These are phyloP conservation scores for Ogataea siamensis DNA, from an alignment of 805 yeast genomes.

Conservation along the genomic window DNA sequence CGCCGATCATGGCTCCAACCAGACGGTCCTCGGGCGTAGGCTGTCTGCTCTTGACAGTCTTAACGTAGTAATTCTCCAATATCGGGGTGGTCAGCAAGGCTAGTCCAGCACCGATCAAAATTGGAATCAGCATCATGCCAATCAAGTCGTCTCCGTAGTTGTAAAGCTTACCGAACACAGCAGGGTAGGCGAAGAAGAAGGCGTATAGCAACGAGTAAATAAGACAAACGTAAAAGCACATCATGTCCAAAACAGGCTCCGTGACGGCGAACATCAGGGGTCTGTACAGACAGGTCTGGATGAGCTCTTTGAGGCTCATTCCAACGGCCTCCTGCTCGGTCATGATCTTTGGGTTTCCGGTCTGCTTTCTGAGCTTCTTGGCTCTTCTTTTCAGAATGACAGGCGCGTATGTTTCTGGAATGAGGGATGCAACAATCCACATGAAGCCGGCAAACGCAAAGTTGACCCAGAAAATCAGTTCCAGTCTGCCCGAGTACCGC, in stretches of 20 bases:
- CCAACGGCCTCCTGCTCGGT: constrained; percentile 90
- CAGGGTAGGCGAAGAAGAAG: constrained; percentile 94
- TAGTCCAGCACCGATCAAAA: constrained; percentile 77
- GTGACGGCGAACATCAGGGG: constrained; percentile 76
- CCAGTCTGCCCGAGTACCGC: constrained; percentile 65
- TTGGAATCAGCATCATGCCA: constrained; percentile 89
- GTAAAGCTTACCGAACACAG: constrained; percentile 73
- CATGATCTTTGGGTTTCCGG: constrained; percentile 82
- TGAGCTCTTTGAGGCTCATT: constrained; percentile 62
- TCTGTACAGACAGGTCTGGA: constrained; percentile 69
- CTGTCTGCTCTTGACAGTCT: constrained; percentile 48
- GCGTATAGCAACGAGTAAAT: constrained; percentile 90
- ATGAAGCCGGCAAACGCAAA: constrained; percentile 87
- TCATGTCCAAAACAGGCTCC: constrained; percentile 81
- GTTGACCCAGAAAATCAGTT: constrained; percentile 82
- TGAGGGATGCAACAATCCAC: constrained; percentile 60
- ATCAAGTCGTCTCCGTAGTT: constrained; percentile 73
- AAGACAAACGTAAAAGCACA: constrained; percentile 83
- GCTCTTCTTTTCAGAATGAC: constrained; percentile 71
- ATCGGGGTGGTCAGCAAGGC: constrained; percentile 76
- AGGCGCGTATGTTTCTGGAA: constrained; percentile 94
- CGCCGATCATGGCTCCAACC: constrained; percentile 77
- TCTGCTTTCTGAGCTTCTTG: constrained; percentile 62
- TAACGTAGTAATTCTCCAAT: constrained; percentile 61
- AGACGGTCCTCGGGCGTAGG: constrained; percentile 81